Conservation (phyloP, 1,284 basidiomycete species). For the Cystobasidium slooffiae region DNA sequence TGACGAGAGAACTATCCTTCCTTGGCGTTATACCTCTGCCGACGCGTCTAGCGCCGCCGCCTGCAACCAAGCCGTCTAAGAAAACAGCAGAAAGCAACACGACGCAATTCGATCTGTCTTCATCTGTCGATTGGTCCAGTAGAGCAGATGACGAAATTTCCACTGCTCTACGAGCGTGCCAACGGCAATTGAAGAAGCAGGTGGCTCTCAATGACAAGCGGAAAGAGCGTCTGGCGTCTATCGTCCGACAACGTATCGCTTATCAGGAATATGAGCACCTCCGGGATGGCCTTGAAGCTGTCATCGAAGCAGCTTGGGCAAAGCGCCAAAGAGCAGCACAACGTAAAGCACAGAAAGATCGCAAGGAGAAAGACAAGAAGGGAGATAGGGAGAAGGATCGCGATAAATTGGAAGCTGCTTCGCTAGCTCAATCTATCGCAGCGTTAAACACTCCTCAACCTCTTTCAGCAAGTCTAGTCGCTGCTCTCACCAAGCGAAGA, state of each 20-base stretch:
- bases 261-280: constrained; percentile 84
- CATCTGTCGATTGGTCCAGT: constrained; percentile 41
- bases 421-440: constrained; percentile 38
- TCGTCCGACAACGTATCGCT: constrained; percentile 84
- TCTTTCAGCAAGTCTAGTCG: constrained; percentile 21
- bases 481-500: constrained; percentile 32
- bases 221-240: constrained; percentile 70
- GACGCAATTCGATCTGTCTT: background rate
- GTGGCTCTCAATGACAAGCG: constrained; percentile 80
- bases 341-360: constrained; percentile 55
- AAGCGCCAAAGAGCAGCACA: constrained; percentile 59
- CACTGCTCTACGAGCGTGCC: constrained; percentile 82
- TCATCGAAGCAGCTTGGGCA: constrained; percentile 64
- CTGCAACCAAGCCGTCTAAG: background rate
- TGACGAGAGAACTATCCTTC: constrained; percentile 62
- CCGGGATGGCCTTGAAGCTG: constrained; percentile 80
- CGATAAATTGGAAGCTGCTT: constrained; percentile 37
- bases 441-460: constrained; percentile 41
- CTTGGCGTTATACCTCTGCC: constrained; percentile 60
- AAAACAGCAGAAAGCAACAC: constrained; percentile 8
- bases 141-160: constrained; percentile 92
- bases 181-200: constrained; percentile 77
- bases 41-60: background rate
- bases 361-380: constrained; percentile 61
- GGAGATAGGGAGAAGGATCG: constrained; percentile 47